These are phyloP conservation scores for Lepidium didymum DNA, from an alignment of 345 rosid genomes.

Conservation along the genomic window DNA sequence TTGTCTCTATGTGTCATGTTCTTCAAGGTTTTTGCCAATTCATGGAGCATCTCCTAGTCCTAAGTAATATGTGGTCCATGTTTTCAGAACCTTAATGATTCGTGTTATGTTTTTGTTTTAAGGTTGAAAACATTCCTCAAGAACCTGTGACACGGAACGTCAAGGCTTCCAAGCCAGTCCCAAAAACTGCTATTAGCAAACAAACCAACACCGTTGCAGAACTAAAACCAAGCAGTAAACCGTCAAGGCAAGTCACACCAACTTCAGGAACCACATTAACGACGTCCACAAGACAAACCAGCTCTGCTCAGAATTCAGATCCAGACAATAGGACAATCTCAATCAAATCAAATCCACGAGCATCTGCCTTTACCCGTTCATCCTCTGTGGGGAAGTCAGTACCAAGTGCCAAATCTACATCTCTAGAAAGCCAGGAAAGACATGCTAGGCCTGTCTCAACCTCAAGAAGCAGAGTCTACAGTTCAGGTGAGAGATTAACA, in stretches of 20 bases:
- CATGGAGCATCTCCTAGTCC: background rate
- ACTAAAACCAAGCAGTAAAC: slow-evolving; percentile 28
- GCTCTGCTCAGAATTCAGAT: background rate
- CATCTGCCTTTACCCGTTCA: slow-evolving; percentile 35
- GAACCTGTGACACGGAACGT: slow-evolving; percentile 37
- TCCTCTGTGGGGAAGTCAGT: slow-evolving; percentile 45
- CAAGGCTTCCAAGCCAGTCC: slow-evolving; percentile 31
- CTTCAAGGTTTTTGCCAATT: background rate
- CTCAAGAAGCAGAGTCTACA: slow-evolving; percentile 45
- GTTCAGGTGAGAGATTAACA: slow-evolving; percentile 37
- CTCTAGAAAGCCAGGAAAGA: slow-evolving; percentile 40
- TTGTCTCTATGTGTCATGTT: background rate
- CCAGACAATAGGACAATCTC: background rate
- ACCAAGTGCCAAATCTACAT: slow-evolving; percentile 38
- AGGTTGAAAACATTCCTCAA: slow-evolving; percentile 52
- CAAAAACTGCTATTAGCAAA: slow-evolving; percentile 32
- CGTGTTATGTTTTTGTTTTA: slow-evolving; percentile 15
- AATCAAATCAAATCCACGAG: slow-evolving; percentile 26
- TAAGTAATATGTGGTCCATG: background rate
- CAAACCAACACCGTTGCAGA: slow-evolving; percentile 21
- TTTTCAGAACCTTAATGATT: background rate
- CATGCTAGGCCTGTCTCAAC: slow-evolving; percentile 44
- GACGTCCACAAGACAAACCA: slow-evolving; percentile 30
- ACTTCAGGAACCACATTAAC: slow-evolving; percentile 42
- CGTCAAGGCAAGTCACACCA: slow-evolving; percentile 60